These are phyloP conservation scores for Flagelloscypha sp. DNA, from an alignment of 768 basidiomycete species.

Conservation along the genomic window DNA sequence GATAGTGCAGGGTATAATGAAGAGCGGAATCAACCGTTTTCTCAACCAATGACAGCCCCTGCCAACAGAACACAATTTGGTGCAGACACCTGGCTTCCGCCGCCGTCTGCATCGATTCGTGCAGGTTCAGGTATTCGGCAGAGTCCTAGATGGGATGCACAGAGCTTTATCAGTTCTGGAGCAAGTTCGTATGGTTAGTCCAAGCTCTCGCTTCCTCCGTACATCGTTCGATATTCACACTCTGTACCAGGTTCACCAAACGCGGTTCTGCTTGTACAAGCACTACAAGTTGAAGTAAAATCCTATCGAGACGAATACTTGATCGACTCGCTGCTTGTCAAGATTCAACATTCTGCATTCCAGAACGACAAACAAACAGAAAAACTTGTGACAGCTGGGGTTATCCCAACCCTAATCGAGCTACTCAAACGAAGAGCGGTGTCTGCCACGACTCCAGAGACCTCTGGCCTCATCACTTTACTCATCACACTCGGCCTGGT, in stretches of 20 bases:
- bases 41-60: too few relatives aligned
- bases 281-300: slow-evolving; percentile 17
- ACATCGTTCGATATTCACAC: too few relatives aligned
- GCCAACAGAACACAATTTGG: too few relatives aligned
- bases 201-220: too few relatives aligned
- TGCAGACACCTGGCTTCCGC: too few relatives aligned
- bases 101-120: too few relatives aligned
- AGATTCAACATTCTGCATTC: slow-evolving; percentile 14
- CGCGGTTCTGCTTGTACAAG: slow-evolving; percentile 17
- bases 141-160: too few relatives aligned
- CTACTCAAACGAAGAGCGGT: slow-evolving; percentile 19
- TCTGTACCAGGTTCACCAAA: slow-evolving; percentile 8
- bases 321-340: slow-evolving; percentile 16
- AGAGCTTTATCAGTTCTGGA: too few relatives aligned
- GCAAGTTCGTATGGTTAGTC: too few relatives aligned
- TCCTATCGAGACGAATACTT: slow-evolving; percentile 14
- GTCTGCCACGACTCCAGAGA: slow-evolving; percentile 7
- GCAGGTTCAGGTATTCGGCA: too few relatives aligned
- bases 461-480: slow-evolving; percentile 15
- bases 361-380: slow-evolving; percentile 17
- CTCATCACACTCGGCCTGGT: slow-evolving; percentile 16
- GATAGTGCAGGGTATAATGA: too few relatives aligned
- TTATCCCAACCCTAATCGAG: slow-evolving; percentile 15
- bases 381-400: slow-evolving; percentile 19
- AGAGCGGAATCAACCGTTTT: too few relatives aligned